phyloP scores from a whole-genome alignment of 2,329 filamentous ascomycete species.

The Colletotrichum euphorbiae region DNA sequence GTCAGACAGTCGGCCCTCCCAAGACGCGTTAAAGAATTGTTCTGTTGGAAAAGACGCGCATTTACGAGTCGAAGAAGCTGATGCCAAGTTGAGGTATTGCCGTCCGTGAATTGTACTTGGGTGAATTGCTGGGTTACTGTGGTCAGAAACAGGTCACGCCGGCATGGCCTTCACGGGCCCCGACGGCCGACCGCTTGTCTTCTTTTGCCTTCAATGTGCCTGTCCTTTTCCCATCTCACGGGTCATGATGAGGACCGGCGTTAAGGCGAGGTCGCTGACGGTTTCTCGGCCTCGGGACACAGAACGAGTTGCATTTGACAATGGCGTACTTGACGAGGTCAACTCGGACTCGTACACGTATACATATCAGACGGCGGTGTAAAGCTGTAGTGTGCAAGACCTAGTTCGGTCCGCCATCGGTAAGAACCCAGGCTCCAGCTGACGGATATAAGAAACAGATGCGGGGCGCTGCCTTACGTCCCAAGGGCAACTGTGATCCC shows the following conservation, averaged over 20 bases:
- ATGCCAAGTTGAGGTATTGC: slow-evolving; percentile 7
- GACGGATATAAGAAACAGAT: not conserved
- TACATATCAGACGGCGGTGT: slow-evolving; percentile 12
- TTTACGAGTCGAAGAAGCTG: not conserved
- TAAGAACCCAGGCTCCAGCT: not conserved
- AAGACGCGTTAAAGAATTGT: not conserved
- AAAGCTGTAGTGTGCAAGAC: not conserved
- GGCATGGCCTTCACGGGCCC: slow-evolving; percentile 12
- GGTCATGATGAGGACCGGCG: not conserved
- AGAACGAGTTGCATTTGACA: not conserved
- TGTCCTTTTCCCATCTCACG: not conserved
- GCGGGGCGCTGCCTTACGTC: not conserved
- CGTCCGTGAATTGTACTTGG: not conserved
- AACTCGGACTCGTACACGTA: slow-evolving; percentile 5
- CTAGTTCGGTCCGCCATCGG: not conserved
- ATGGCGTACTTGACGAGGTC: not conserved
- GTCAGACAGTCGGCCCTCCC: not conserved
- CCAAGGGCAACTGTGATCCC: not conserved
- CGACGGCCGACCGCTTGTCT: slow-evolving; percentile 3
- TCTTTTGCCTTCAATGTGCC: not conserved
- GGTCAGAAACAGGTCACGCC: slow-evolving; percentile 22
- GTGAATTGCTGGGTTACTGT: slow-evolving; percentile 10
- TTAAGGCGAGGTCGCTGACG: not conserved
- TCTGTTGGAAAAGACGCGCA: too few relatives aligned
- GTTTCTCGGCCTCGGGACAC: slow-evolving; percentile 12